These are phyloP conservation scores for Pythium volutum DNA, from an alignment of 352 stramenopile genomes.

Conservation along the genomic window DNA sequence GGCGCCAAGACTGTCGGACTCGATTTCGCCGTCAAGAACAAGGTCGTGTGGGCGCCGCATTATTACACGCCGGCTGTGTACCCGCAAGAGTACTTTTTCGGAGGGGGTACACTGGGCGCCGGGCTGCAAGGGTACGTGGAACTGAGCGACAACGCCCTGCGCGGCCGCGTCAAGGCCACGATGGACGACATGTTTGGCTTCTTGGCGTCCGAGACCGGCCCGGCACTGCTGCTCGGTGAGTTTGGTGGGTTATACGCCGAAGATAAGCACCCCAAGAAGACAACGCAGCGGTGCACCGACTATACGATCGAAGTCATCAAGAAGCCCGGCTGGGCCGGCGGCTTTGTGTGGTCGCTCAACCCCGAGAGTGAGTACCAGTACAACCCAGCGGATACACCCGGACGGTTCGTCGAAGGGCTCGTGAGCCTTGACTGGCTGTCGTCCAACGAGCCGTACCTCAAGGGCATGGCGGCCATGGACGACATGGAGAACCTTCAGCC, in stretches of 20 bases:
- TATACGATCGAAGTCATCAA: slow-evolving; percentile 61
- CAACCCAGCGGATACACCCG: slow-evolving; percentile 40
- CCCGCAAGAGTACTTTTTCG: slow-evolving; percentile 60
- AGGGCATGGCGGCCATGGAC: slow-evolving; percentile 48
- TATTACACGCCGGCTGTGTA: slow-evolving; percentile 72
- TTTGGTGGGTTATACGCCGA: slow-evolving; percentile 63
- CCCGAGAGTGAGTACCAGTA: slow-evolving; percentile 68
- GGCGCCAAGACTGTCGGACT: slow-evolving; percentile 35
- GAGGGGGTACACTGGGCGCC: slow-evolving; percentile 35
- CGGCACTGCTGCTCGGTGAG: slow-evolving; percentile 57
- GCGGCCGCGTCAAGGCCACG: slow-evolving; percentile 37
- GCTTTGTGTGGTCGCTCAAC: slow-evolving; percentile 76
- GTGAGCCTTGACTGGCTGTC: slow-evolving; percentile 58
- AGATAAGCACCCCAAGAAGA: slow-evolving; percentile 53
- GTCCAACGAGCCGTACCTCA: slow-evolving; percentile 43
- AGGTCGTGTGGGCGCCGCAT: slow-evolving; percentile 75
- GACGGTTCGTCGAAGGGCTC: slow-evolving; percentile 47
- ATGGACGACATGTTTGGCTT: slow-evolving; percentile 77
- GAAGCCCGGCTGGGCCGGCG: slow-evolving; percentile 42
- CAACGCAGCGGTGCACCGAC: slow-evolving; percentile 54
- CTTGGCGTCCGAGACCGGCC: slow-evolving; percentile 40
- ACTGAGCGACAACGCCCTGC: slow-evolving; percentile 45
- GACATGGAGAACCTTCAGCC: slow-evolving; percentile 41
- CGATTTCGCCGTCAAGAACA: slow-evolving; percentile 52
- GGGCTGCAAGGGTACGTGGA: slow-evolving; percentile 44